Base-by-base conservation (phyloP, 805 yeast genomes). In the Teunomyces stri region DNA sequence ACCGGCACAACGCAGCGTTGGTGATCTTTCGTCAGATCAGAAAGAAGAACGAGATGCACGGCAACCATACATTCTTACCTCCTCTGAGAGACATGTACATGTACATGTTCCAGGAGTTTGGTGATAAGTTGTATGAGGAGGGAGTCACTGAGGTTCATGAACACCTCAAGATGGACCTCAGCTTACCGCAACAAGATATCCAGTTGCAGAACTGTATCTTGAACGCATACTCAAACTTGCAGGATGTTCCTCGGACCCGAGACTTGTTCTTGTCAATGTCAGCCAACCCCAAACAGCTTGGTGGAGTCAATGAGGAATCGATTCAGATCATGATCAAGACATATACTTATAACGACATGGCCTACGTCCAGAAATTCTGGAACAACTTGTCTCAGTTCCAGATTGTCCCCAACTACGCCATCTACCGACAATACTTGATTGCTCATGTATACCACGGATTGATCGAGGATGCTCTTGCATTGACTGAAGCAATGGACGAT, bases 371-470 rank as follows among this genome's bases (percentile, higher is more conserved):
- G 48, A 70, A 76, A 37, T 78, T 85, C 37, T 87, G 89, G 85
- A 72, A 76, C 45, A 77, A 77, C 48, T 60, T 87, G 21, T 76
- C 84, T 0, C 68, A 68, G 34, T 80, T 72, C 54, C 78, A 76
- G 0, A 63, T 87, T 4, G 52, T 70, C 10, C 87, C 88, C 0
- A 74, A 78, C 49, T 64, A 74, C 30, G 72, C 72, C 7, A 73
- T 83, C 29, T 77, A 75, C 58, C 75, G 73, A 35, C 89, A 85
- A 59, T 83, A 79, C 55, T 62, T 87, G 29, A 78, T 85, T 47
- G 87, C 89, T 0, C 83, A 85, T 59, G 84, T 87, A 50, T 84
- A 83, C 54, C 81, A 82, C 58, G 89, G 85, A 6, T 67, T 75
- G 40, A 76, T 74, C 33, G 75, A 74, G 7, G 74, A 78, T 3